A percentile compares a stretch with the other conserved stretches of the same genome.
phyloP scores from a whole-genome alignment of 495 filamentous ascomycete genomes.

The Clavariopsis aquatica region DNA sequence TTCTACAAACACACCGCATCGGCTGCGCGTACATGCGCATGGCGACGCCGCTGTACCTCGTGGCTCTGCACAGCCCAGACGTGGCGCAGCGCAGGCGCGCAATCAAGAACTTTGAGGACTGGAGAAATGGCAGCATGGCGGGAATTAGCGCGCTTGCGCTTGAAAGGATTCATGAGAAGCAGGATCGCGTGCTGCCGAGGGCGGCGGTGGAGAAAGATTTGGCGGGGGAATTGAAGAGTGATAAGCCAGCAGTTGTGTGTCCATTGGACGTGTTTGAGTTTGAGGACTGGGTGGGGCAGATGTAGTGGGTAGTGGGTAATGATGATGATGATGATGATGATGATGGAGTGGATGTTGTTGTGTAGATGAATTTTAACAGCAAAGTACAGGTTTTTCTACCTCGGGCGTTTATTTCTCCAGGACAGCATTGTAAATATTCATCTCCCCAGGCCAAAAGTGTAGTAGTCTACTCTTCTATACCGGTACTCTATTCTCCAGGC shows the following conservation, averaged over 20 bases:
- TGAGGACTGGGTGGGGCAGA: constrained; percentile 12
- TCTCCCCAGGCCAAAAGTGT: no score
- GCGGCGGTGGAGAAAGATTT: not conserved
- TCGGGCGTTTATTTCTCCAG: no score
- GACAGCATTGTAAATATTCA: no score
- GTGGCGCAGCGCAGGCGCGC: constrained; percentile 11
- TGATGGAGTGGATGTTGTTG: no score
- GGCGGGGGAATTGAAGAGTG: not conserved
- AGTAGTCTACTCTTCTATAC: no score
- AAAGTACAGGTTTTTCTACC: no score
- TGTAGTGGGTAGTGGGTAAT: no score
- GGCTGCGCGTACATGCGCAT: constrained; percentile 33
- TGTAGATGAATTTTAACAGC: no score
- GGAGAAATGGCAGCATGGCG: constrained; percentile 19
- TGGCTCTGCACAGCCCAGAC: constrained; percentile 10
- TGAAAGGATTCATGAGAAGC: constrained; percentile 3
- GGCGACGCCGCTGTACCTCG: constrained; percentile 24
- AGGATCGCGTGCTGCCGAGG: not conserved
- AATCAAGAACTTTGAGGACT: constrained; percentile 8
- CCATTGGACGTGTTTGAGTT: constrained; percentile 9
- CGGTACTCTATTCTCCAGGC: no score
- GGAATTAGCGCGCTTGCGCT: constrained; percentile 24
- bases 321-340: no score
- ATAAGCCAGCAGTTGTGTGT: not conserved
- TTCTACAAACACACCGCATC: constrained; percentile 7